Conservation (phyloP, 768 basidiomycete species). For the Cyclocybe aegerita region DNA sequence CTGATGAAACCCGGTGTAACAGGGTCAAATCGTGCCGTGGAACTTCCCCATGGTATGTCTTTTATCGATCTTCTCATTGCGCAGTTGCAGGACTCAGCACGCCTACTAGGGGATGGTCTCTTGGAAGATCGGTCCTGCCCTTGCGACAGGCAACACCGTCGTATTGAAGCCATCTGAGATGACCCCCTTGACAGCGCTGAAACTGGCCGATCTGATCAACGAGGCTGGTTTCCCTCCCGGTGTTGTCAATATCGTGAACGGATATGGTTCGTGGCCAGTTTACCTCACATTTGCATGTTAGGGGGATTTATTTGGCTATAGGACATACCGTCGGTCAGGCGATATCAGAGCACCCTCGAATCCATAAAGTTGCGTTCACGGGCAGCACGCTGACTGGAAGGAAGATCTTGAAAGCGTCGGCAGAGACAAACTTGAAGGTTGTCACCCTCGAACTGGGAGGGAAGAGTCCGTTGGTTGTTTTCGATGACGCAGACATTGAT, state of each 20-base stretch:
- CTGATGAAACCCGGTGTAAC: background rate
- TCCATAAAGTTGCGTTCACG: conserved; percentile 78
- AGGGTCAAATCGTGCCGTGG: conserved; percentile 64
- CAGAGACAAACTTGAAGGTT: conserved; percentile 72
- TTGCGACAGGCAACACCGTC: conserved; percentile 74
- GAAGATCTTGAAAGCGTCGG: conserved; percentile 68
- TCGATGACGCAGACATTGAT: conserved; percentile 62
- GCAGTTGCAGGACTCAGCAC: background rate
- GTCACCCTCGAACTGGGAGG: conserved; percentile 76
- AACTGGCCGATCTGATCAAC: conserved; percentile 46
- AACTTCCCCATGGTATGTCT: conserved; percentile 38
- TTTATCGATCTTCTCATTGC: background rate
- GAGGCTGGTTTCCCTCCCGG: conserved; percentile 80
- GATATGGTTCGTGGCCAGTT: conserved; percentile 43
- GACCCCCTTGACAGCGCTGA: conserved; percentile 67
- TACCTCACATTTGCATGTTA: background rate
- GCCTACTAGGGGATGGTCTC: conserved; percentile 42
- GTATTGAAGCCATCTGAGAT: conserved; percentile 80
- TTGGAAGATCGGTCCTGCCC: conserved; percentile 74
- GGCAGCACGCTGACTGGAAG: conserved; percentile 74
- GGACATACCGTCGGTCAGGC: conserved; percentile 61
- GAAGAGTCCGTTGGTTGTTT: conserved; percentile 63
- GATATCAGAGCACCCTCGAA: conserved; percentile 59
- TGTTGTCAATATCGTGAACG: conserved; percentile 70
- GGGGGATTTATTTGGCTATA: conserved; percentile 1